Conservation (phyloP, 192 early-diverging fungal species). For the Entomortierella beljakovae region DNA sequence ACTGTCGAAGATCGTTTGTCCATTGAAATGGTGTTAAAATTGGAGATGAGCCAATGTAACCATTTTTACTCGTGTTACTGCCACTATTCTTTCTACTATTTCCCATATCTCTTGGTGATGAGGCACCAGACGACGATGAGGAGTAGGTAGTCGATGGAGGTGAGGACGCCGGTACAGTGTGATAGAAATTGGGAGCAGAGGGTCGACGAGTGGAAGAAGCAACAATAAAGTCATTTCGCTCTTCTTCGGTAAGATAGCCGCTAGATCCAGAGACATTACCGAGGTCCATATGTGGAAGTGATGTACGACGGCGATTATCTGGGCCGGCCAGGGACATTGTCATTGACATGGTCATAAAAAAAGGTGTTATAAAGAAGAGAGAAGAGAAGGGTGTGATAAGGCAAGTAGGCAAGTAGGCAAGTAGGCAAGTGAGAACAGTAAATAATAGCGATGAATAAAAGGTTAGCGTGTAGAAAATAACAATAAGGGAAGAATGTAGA, state of each 20-base stretch:
- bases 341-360: constrained; percentile 12
- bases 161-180: neutral
- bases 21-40: constrained; percentile 43
- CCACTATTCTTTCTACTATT: neutral
- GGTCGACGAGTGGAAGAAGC: constrained; percentile 15
- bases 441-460: neutral
- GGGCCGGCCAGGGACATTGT: constrained; percentile 11
- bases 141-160: constrained; percentile 7
- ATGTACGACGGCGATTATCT: neutral
- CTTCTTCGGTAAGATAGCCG: constrained; percentile 15
- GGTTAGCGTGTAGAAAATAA: neutral
- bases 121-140: constrained; percentile 1
- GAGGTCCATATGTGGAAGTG: constrained; percentile 1
- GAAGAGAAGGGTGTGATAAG: neutral
- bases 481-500: neutral
- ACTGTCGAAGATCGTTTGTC: constrained; percentile 41
- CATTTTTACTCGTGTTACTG: neutral
- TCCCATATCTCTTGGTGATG: neutral
- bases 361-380: neutral
- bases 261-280: too few species aligned
- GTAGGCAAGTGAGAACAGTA: neutral
- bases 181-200: constrained; percentile 7
- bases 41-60: neutral
- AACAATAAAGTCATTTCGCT: constrained; percentile 8
- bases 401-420: neutral